Base-by-base conservation (phyloP, 2,329 filamentous ascomycete genomes). In the Neofusicoccum ribis region DNA sequence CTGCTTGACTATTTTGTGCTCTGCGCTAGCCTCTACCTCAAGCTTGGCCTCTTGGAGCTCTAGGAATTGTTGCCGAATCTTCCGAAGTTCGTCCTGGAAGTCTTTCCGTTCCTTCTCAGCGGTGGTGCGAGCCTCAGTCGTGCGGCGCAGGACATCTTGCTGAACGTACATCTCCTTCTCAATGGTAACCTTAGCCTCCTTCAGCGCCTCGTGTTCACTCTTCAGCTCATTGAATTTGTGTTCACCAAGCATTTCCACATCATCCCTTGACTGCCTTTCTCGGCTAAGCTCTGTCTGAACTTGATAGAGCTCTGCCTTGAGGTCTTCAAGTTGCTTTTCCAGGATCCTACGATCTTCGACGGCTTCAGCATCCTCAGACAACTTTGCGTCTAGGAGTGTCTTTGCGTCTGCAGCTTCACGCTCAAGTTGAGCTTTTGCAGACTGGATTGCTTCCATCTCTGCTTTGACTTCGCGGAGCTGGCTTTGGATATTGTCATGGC, bases 131-230 rank as follows among this genome's bases (percentile, higher is more conserved):
- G 91, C 90, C 76, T 97, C 93, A 69, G 90, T 92, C 11, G 93
- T 91, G 63, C 94, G 88, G 43, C 95, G 88, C 51, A 97, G 85
- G 11, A 91, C 91, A 74, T 99, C 94, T 76, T 97, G 93, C 74
- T 98, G 94, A 5, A 91, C 90, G 75, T 98, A 98, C 76, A 99
- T 89, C 78, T 98, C 94, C 77, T 97, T 98, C 78, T 99, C 94
- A 68, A 99, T 97, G 52, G 89, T 96, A 72, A 97, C 97, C 78
- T 99, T 99, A 34, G 92, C 89, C 68, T 97, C 93, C 71, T 97
- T 97, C 39, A 98, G 84, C 39, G 88, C 86, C 58, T 96, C 89
- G 70, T 89, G 96, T 69, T 98, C 93, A 31, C 93, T 89, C 74
- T 93, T 89, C 67, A 99, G 83, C 59, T 89, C 87, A 50, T 91